Conservation (phyloP, 805 yeast species). For the Candida vaughaniae region DNA sequence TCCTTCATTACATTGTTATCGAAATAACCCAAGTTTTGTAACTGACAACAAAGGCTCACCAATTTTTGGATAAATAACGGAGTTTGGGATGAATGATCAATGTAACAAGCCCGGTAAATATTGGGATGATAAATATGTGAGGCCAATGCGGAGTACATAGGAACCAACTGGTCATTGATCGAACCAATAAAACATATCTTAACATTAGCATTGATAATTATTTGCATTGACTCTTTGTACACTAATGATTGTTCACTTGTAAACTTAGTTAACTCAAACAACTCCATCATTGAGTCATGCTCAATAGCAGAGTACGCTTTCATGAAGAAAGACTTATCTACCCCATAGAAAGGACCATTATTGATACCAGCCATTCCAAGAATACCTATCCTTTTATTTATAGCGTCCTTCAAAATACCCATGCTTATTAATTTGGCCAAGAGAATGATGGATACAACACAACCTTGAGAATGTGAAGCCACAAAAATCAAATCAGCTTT, state of each 20-base stretch:
- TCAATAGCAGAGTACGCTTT: slow-evolving; percentile 90
- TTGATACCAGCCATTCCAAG: slow-evolving; percentile 95
- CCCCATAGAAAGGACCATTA: slow-evolving; percentile 90
- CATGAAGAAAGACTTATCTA: slow-evolving; percentile 78
- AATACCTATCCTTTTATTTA: slow-evolving; percentile 56
- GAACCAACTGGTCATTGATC: slow-evolving; percentile 91
- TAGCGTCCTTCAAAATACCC: slow-evolving; percentile 44
- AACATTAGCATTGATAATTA: slow-evolving; percentile 65
- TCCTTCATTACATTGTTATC: slow-evolving; percentile 89
- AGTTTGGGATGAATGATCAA: slow-evolving; percentile 76
- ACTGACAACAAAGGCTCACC: slow-evolving; percentile 67
- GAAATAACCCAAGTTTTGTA: slow-evolving; percentile 72
- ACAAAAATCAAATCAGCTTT: slow-evolving; percentile 84
- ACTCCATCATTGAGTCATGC: slow-evolving; percentile 78
- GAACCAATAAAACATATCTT: slow-evolving; percentile 85
- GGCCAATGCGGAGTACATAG: slow-evolving; percentile 84
- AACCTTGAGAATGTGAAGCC: slow-evolving; percentile 95
- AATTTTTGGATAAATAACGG: slow-evolving; percentile 78
- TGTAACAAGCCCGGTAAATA: slow-evolving; percentile 82
- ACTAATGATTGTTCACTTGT: slow-evolving; percentile 70
- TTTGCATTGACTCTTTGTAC: slow-evolving; percentile 64
- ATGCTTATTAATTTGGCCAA: slow-evolving; percentile 68
- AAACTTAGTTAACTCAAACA: slow-evolving; percentile 83
- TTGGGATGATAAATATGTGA: slow-evolving; percentile 85
- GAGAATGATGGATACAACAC: slow-evolving; percentile 83